Conservation (phyloP, 768 basidiomycete genomes). For the Leccinum broughii region DNA sequence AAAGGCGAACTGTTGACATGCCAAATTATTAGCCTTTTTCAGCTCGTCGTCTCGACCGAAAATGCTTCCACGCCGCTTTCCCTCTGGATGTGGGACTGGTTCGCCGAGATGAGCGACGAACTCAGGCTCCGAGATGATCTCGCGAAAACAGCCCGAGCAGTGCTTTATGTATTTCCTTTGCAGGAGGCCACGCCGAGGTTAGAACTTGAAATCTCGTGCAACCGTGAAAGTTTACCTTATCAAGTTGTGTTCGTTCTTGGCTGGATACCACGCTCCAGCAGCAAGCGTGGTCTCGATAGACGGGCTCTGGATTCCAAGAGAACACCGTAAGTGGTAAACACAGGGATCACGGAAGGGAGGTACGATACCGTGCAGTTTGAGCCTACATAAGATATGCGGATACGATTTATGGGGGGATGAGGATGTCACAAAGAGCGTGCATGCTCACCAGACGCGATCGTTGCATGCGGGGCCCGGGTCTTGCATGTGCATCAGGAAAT, state of each 20-base stretch:
- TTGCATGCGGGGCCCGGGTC: slow-evolving; percentile 53
- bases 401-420: background rate
- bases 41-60: slow-evolving; percentile 88
- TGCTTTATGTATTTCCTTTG: slow-evolving; percentile 63
- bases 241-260: slow-evolving; percentile 72
- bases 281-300: slow-evolving; percentile 64
- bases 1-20: background rate
- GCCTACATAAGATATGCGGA: slow-evolving; percentile 49
- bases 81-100: slow-evolving; percentile 59
- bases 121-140: slow-evolving; percentile 57
- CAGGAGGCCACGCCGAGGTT: background rate
- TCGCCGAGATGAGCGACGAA: slow-evolving; percentile 76
- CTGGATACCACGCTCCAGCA: slow-evolving; percentile 79
- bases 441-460: slow-evolving; percentile 74
- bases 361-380: slow-evolving; percentile 68
- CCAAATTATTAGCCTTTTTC: slow-evolving; percentile 57
- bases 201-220: background rate
- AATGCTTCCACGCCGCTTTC: slow-evolving; percentile 63
- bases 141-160: slow-evolving; percentile 60
- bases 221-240: slow-evolving; percentile 53
- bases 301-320: slow-evolving; percentile 21
- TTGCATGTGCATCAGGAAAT: slow-evolving; percentile 70
- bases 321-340: background rate
- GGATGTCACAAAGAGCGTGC: background rate
- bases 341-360: background rate